phyloP scores from a whole-genome alignment of 306 rosid species.

The Acacia melanoxylon region DNA sequence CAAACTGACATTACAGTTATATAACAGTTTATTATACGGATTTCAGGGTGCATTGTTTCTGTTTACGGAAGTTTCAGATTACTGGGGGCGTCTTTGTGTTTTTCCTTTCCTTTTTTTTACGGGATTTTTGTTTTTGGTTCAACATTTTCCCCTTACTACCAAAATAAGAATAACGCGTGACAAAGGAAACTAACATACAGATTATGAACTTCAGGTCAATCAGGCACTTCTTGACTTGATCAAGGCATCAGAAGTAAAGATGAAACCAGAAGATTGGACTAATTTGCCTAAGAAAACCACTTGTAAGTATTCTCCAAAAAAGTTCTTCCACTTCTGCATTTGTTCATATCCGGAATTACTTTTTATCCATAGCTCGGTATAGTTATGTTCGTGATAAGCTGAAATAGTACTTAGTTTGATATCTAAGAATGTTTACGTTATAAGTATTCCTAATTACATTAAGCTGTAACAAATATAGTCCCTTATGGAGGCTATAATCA shows the following conservation, averaged over 20 bases:
- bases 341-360: constrained; percentile 31
- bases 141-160: not conserved
- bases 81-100: not conserved
- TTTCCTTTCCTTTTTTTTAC: too few species aligned
- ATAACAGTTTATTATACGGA: not conserved
- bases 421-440: not conserved
- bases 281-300: constrained; percentile 59
- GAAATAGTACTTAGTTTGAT: constrained; percentile 14
- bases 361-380: constrained; percentile 38
- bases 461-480: not conserved
- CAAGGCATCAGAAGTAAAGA: constrained; percentile 63
- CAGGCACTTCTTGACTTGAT: constrained; percentile 80
- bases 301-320: constrained; percentile 46
- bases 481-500: constrained; percentile 2
- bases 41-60: not conserved
- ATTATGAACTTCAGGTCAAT: constrained; percentile 67
- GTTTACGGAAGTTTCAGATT: not conserved
- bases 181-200: constrained; percentile 26
- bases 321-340: constrained; percentile 11
- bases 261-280: constrained; percentile 79
- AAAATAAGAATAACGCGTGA: not conserved
- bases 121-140: not conserved
- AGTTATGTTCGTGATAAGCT: constrained; percentile 27
- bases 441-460: not conserved
- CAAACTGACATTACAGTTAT: too few species aligned